Evolutionary conservation across 352 stramenopile species (phyloP).

Genomic region (Phytopythium delawarense): DNA sequence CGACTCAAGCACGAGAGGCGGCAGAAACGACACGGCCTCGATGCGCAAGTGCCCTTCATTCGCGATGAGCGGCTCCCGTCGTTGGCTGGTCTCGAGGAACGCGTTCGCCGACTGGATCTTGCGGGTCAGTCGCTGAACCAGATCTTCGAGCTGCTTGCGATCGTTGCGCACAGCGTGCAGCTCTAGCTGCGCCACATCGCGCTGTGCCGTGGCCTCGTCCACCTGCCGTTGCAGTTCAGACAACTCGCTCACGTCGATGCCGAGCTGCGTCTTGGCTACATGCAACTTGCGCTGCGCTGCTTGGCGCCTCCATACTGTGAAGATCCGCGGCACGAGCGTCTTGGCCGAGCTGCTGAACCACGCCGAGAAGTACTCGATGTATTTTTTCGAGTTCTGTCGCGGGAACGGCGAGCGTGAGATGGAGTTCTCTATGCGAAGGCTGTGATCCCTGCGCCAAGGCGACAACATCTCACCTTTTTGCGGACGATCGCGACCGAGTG

Average conservation of each 20-base stretch:
- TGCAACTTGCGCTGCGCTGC: constrained; percentile 21
- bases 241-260: constrained; percentile 28
- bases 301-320: constrained; percentile 46
- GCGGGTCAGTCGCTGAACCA: constrained; percentile 37
- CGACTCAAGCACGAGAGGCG: constrained; percentile 60
- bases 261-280: constrained; percentile 33
- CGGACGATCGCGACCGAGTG: constrained; percentile 47
- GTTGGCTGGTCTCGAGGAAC: constrained; percentile 42
- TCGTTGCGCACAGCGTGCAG: constrained; percentile 53
- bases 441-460: background rate
- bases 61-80: constrained; percentile 48
- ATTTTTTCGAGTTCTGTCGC: constrained; percentile 61
- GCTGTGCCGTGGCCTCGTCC: constrained; percentile 45
- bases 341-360: constrained; percentile 64
- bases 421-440: background rate
- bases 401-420: background rate
- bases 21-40: constrained; percentile 58
- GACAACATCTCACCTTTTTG: constrained; percentile 46
- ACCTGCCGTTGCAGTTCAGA: constrained; percentile 39
- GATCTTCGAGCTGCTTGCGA: constrained; percentile 53
- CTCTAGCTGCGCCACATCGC: constrained; percentile 45
- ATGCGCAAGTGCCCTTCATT: constrained; percentile 62
- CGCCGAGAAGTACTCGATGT: constrained; percentile 63
- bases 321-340: constrained; percentile 47
- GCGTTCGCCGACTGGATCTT: constrained; percentile 54